Evolutionary conservation across 768 basidiomycete species (phyloP), one percentile per base, ranked within the genome.

Genomic region (Lentinus tigrinus): DNA sequence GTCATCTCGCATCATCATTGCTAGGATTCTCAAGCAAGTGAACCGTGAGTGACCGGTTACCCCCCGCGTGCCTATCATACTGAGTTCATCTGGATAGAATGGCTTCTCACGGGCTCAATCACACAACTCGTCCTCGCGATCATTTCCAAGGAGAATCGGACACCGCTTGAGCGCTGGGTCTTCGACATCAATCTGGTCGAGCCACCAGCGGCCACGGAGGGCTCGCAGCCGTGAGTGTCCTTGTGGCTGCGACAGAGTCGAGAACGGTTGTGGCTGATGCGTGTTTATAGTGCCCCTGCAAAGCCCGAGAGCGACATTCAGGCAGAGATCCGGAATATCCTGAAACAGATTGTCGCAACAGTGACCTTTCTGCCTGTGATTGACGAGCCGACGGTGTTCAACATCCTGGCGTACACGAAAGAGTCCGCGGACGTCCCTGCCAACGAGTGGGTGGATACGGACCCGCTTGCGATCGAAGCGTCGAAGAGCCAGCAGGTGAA

Each of bases 301-400:
- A 92, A 93, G 66, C 85, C 90, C 1, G 91, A 93, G 65, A 74
- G 89, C 17, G 93, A 98, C 68, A 96, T 98, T 47, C 94, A 97
- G 73, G 92, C 91, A 31, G 96, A 99, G 80, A 98, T 99, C 61
- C 86, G 97, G 19, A 93, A 93, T 48, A 98, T 98, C 66, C 84
- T 99, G 70, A 97, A 98, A 75, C 97, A 99, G 72, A 98, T 99
- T 67, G 94, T 97, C 39, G 92, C 92, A 40, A 94, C 91, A 72
- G 94, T 96, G 60, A 97, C 97, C 10, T 98, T 97, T 74, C 79
- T 99, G 58, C 97, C 97, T 0, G 90, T 95, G 62, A 89, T 99
- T 53, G 89, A 96, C 64, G 94, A 98, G 73, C 87, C 91, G 13
- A 93, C 90, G 14, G 93, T 98, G 31, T 99, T 99, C 85, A 98